These are phyloP conservation scores for Pythium volutum DNA, from an alignment of 352 stramenopile species.

Conservation along the genomic window DNA sequence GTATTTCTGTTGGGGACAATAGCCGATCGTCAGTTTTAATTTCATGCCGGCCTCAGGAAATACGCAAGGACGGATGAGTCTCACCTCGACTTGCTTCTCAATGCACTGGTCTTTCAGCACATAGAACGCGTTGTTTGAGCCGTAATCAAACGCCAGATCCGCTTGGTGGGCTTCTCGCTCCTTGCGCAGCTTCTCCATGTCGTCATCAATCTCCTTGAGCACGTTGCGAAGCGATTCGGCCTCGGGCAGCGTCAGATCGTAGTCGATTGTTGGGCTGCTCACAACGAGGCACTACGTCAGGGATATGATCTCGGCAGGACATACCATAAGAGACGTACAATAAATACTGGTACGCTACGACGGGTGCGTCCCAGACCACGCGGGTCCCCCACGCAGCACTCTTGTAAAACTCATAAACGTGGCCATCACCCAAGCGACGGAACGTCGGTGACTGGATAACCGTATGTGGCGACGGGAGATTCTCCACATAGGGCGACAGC, in stretches of 20 bases:
- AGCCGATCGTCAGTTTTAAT: not conserved
- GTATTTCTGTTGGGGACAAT: conserved; percentile 58
- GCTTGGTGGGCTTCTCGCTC: conserved; percentile 41
- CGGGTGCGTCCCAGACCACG: conserved; percentile 65
- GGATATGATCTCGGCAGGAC: not conserved
- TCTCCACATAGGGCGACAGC: conserved; percentile 30
- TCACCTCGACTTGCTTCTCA: conserved; percentile 71
- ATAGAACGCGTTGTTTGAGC: conserved; percentile 68
- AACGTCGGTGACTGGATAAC: conserved; percentile 44
- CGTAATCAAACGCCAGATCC: conserved; percentile 55
- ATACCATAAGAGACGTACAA: conserved; percentile 46
- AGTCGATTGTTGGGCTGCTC: conserved; percentile 54
- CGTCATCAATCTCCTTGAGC: conserved; percentile 59
- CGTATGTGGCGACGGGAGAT: conserved; percentile 28
- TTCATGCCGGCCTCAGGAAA: not conserved
- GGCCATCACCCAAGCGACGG: conserved; percentile 51
- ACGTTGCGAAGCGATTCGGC: conserved; percentile 69
- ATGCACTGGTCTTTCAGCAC: conserved; percentile 75
- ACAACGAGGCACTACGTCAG: not conserved
- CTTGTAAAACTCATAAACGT: conserved; percentile 48
- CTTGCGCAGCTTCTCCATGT: conserved; percentile 55
- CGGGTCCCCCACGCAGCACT: conserved; percentile 40
- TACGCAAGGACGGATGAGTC: not conserved
- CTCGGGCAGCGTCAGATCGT: conserved; percentile 46
- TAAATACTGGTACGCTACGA: conserved; percentile 69